These are phyloP conservation scores for Sporothrix schenckii DNA, from an alignment of 2,329 filamentous ascomycete species.

Conservation along the genomic window DNA sequence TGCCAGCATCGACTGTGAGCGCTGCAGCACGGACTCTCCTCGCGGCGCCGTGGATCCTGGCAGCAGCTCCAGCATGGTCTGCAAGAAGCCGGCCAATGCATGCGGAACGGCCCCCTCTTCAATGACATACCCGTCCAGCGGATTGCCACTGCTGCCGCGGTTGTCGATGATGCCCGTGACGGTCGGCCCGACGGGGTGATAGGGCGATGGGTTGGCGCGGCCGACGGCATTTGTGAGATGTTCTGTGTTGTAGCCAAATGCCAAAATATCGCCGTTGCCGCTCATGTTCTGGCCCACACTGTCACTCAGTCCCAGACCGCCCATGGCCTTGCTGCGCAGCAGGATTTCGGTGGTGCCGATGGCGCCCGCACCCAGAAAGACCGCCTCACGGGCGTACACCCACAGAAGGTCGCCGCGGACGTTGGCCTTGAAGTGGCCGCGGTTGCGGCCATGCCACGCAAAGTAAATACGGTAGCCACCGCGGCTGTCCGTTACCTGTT, in stretches of 20 bases:
- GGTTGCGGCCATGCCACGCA: constrained; percentile 63
- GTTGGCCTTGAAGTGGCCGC: constrained; percentile 58
- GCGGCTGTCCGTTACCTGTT: constrained; percentile 50
- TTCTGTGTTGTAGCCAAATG: constrained; percentile 66
- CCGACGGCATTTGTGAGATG: constrained; percentile 61
- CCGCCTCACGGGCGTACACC: constrained; percentile 66
- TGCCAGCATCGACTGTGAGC: constrained; percentile 52
- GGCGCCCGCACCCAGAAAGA: constrained; percentile 67
- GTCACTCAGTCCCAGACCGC: constrained; percentile 61
- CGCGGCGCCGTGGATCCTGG: constrained; percentile 51
- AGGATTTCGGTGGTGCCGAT: constrained; percentile 69
- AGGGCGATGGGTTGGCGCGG: constrained; percentile 51
- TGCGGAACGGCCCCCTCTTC: constrained; percentile 65
- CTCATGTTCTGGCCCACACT: constrained; percentile 63
- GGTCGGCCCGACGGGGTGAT: constrained; percentile 61
- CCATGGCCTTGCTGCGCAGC: constrained; percentile 61
- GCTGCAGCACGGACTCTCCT: constrained; percentile 47
- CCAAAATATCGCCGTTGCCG: constrained; percentile 68
- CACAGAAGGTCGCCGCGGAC: constrained; percentile 65
- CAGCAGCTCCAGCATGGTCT: constrained; percentile 59
- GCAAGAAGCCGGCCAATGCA: constrained; percentile 59
- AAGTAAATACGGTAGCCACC: constrained; percentile 67
- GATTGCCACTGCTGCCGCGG: constrained; percentile 55
- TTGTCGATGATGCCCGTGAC: constrained; percentile 67
- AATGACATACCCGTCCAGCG: constrained; percentile 64